Base-by-base conservation (phyloP, 192 early-diverging fungal species). In the Coemansia sp. region DNA sequence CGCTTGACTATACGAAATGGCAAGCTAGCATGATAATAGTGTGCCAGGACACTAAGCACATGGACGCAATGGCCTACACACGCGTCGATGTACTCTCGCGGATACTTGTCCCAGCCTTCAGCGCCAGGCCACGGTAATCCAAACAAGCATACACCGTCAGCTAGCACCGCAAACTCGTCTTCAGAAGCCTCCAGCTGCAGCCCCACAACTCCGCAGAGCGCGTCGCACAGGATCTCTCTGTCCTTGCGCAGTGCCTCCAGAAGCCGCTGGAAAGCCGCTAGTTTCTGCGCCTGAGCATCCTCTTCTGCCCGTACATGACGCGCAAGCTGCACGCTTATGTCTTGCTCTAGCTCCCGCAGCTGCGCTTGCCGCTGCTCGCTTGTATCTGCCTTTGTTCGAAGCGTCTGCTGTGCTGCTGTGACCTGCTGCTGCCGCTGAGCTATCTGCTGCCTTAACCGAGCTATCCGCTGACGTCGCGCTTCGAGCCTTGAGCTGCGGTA, bases 21-120 rank as follows among this genome's bases (percentile, higher is more conserved):
- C 68, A 79, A 62, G 15, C 65, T 53, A 37, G 72, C 52, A 57
- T 78, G 75, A 18, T 72, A 48, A 66, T 85, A 85, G 51, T 81
- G 69, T 14, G 72, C 59, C 59, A 85, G 67, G 33, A 81, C 75
- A 62, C 73, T 78, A 61, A 85, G 70, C 18, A 78, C 63, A 36
- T 81, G 83, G 38, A 75, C 57, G 58, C 72, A 74, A 32, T 78
- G 72, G 54, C 72, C 76, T 36, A 81, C 75, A 33, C 83, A 85
- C 3, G 83, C 78, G 52, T 81, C 80, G 17, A 85, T 68, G 55
- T 85, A 85, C 62, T 81, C 83, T 41, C 62, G 65, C 8, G 83
- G 78, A 33, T 76, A 81, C 68, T 77, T 76, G 35, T 66, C 60
- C 83, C 83, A 85, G 61, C 81, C 78, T 22, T 76, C 75, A 38